Conservation (phyloP, 345 rosid genomes). For the Euphorbia lathyris region DNA sequence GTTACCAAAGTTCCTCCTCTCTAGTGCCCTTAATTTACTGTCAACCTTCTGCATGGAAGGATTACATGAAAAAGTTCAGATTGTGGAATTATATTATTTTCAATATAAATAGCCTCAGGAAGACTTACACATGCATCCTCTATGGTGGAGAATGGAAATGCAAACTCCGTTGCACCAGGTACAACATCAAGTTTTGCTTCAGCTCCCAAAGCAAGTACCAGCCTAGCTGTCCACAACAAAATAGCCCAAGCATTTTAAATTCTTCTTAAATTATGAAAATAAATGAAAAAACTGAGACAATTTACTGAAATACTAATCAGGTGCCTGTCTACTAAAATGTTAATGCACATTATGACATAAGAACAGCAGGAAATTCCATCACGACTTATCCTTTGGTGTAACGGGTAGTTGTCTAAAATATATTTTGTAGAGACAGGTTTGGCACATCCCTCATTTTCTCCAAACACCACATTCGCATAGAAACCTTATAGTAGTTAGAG, state of each 20-base stretch:
- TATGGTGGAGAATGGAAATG: conserved; percentile 78
- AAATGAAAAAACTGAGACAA: not conserved
- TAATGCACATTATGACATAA: not conserved
- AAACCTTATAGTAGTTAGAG: not conserved
- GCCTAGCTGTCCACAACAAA: conserved; percentile 84
- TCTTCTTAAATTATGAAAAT: conserved; percentile 5
- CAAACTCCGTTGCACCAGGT: conserved; percentile 88
- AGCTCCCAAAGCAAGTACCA: conserved; percentile 99
- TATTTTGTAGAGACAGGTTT: not conserved
- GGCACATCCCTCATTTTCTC: not conserved
- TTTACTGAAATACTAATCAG: conserved; percentile 9
- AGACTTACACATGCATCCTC: conserved; percentile 87
- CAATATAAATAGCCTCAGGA: conserved; percentile 4
- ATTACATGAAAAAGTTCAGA: conserved; percentile 14
- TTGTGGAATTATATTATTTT: not conserved
- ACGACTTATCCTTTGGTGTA: not conserved
- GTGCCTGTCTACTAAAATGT: not conserved
- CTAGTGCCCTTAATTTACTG: conserved; percentile 53
- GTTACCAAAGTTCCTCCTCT: conserved; percentile 64
- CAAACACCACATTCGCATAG: not conserved
- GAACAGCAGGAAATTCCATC: not conserved
- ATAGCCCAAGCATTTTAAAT: conserved; percentile 21
- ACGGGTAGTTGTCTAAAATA: not conserved
- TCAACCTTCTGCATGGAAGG: conserved; percentile 62
- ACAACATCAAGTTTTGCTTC: conserved; percentile 75